A percentile compares a stretch with the other conserved stretches of the same genome.
Evolutionary conservation across 768 basidiomycete genomes (phyloP).

Genomic region (Hypholoma fasciculare): DNA sequence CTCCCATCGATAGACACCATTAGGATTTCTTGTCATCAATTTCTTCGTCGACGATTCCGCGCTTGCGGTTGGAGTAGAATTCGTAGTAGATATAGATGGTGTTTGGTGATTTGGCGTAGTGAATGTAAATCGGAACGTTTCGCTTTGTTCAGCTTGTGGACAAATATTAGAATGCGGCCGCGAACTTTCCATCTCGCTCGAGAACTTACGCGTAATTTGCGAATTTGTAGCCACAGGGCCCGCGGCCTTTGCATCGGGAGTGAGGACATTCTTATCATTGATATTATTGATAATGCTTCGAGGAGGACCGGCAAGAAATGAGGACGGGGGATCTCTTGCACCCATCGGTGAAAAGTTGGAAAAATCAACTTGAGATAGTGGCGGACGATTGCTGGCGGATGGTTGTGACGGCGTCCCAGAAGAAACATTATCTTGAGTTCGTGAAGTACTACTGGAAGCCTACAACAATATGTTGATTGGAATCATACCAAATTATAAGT

Average conservation of each 20-base stretch:
- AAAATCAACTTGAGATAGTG: background rate
- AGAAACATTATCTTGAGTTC: slow-evolving; percentile 4
- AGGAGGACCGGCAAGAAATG: background rate
- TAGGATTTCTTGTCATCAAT: slow-evolving; percentile 68
- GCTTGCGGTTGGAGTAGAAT: slow-evolving; percentile 23
- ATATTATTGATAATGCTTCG: background rate
- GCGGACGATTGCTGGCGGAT: background rate
- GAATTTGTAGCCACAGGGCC: background rate
- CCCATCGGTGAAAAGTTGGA: background rate
- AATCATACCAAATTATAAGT: background rate
- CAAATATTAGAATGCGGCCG: background rate
- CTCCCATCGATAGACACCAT: slow-evolving; percentile 71
- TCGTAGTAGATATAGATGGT: background rate
- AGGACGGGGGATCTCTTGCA: slow-evolving; percentile 2
- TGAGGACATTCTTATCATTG: background rate
- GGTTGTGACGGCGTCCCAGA: background rate
- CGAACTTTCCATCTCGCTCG: background rate
- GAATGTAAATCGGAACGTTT: slow-evolving; percentile 19
- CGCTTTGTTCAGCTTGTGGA: slow-evolving; percentile 15
- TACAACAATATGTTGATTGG: background rate
- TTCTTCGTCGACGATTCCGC: slow-evolving; percentile 33
- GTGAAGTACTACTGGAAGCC: background rate
- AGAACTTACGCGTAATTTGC: background rate
- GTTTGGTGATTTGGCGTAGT: slow-evolving; percentile 11
- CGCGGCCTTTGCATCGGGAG: background rate